These are phyloP conservation scores for Crithidia fasciculata DNA, from an alignment of 208 protist species.

Conservation along the genomic window DNA sequence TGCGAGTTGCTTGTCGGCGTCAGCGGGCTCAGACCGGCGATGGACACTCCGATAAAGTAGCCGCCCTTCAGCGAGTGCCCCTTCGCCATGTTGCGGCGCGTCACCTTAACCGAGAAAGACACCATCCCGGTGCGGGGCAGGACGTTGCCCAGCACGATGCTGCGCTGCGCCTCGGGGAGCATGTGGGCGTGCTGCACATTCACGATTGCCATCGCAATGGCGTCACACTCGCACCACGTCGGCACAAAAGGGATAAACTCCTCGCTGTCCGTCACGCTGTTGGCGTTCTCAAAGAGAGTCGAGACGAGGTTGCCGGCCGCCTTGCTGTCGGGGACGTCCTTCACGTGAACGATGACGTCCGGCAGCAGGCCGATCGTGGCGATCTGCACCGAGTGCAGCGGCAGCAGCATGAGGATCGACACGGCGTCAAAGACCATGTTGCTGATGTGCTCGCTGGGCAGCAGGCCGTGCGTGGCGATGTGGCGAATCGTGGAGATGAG, in stretches of 20 bases:
- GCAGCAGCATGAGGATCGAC: slow-evolving; percentile 82
- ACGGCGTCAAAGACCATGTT: slow-evolving; percentile 83
- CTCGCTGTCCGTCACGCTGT: slow-evolving; percentile 34
- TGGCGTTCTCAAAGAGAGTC: slow-evolving; percentile 82
- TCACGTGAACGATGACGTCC: slow-evolving; percentile 81
- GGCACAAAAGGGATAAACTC: slow-evolving; percentile 75
- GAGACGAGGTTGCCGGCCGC: slow-evolving; percentile 59
- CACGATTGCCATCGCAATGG: slow-evolving; percentile 75
- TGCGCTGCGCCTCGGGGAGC: slow-evolving; percentile 82
- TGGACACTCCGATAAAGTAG: slow-evolving; percentile 88
- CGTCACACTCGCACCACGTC: slow-evolving; percentile 82
- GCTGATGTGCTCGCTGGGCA: slow-evolving; percentile 39
- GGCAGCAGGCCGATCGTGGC: slow-evolving; percentile 81
- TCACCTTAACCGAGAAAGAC: slow-evolving; percentile 87
- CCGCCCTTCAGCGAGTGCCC: slow-evolving; percentile 90
- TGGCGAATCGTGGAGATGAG: slow-evolving; percentile 83
- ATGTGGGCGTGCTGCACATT: slow-evolving; percentile 78
- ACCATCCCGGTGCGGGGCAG: slow-evolving; percentile 82
- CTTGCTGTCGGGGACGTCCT: slow-evolving; percentile 47
- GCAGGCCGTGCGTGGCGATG: slow-evolving; percentile 46
- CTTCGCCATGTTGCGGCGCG: slow-evolving; percentile 77
- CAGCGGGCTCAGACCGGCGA: slow-evolving; percentile 68
- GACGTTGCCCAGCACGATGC: slow-evolving; percentile 83
- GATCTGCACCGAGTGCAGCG: slow-evolving; percentile 85
- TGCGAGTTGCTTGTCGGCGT: slow-evolving; percentile 84